Conservation (phyloP, 306 rosid species). For the Elaeagnus macrophylla region DNA sequence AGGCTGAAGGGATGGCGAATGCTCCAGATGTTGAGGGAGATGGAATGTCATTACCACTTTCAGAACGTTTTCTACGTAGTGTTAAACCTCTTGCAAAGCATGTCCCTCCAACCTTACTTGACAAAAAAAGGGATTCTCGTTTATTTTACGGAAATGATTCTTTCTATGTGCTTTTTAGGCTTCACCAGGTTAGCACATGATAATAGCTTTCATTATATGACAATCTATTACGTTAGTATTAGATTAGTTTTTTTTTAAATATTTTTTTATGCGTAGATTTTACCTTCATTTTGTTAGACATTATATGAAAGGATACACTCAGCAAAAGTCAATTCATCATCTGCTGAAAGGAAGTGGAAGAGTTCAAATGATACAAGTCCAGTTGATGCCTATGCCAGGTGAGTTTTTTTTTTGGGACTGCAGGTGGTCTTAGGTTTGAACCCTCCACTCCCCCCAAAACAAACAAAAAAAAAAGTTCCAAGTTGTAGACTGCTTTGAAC, state of each 20-base stretch:
- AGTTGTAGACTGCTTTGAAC: too few species aligned
- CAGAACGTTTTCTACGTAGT: slow-evolving; percentile 69
- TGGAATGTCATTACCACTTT: slow-evolving; percentile 60
- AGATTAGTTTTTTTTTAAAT: neutral
- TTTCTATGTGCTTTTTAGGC: slow-evolving; percentile 87
- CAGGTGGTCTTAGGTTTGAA: too few species aligned
- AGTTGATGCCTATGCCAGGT: slow-evolving; percentile 77
- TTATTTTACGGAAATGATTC: slow-evolving; percentile 93
- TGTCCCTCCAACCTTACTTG: slow-evolving; percentile 54
- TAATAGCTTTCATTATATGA: neutral
- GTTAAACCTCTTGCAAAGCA: slow-evolving; percentile 88
- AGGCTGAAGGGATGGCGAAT: slow-evolving; percentile 95
- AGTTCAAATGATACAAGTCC: slow-evolving; percentile 64
- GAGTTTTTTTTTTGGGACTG: neutral
- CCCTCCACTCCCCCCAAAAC: too few species aligned
- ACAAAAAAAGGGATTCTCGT: slow-evolving; percentile 51
- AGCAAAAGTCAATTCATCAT: slow-evolving; percentile 80
- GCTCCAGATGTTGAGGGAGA: slow-evolving; percentile 90
- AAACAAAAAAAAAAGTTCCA: too few species aligned
- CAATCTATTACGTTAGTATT: slow-evolving; percentile 1
- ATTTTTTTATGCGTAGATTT: slow-evolving; percentile 14
- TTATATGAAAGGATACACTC: slow-evolving; percentile 89
- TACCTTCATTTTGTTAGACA: slow-evolving; percentile 48
- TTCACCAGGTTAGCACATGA: slow-evolving; percentile 67
- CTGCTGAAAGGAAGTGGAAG: slow-evolving; percentile 87